phyloP scores from a whole-genome alignment of 192 early-diverging fungal genomes.

The Piromyces finnis region DNA sequence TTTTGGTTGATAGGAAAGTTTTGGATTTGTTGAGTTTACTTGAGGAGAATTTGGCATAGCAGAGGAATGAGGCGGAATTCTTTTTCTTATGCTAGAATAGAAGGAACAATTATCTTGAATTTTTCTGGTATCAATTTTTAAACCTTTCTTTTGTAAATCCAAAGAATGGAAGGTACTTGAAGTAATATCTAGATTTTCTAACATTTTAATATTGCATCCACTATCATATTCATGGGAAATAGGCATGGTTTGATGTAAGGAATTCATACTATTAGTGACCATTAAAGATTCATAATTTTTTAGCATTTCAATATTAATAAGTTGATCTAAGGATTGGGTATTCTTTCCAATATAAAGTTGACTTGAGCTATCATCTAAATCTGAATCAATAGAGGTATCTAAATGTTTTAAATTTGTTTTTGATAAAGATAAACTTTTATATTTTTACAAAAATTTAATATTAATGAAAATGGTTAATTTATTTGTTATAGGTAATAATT shows the following conservation, averaged over 20 bases:
- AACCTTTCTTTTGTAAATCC: background rate
- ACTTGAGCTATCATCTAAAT: background rate
- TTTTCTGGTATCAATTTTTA: background rate
- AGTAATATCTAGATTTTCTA: background rate
- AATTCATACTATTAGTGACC: background rate
- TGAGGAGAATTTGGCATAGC: background rate
- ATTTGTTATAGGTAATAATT: too few relatives aligned
- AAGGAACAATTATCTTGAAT: background rate
- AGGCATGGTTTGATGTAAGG: background rate
- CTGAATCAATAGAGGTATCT: background rate
- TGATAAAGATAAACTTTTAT: background rate
- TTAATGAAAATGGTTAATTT: too few relatives aligned
- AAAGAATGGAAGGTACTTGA: background rate
- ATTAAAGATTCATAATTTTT: background rate
- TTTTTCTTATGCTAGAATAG: background rate
- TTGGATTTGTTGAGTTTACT: background rate
- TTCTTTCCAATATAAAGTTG: background rate
- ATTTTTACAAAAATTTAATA: too few relatives aligned
- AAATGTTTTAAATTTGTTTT: background rate
- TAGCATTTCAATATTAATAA: background rate
- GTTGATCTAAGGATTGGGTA: background rate
- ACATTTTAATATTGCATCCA: background rate
- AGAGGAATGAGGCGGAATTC: background rate
- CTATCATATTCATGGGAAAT: background rate
- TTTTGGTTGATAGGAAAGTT: background rate